Evolutionary conservation across 2,329 filamentous ascomycete species (phyloP).

Genomic region (Diaporthe ampelina): DNA sequence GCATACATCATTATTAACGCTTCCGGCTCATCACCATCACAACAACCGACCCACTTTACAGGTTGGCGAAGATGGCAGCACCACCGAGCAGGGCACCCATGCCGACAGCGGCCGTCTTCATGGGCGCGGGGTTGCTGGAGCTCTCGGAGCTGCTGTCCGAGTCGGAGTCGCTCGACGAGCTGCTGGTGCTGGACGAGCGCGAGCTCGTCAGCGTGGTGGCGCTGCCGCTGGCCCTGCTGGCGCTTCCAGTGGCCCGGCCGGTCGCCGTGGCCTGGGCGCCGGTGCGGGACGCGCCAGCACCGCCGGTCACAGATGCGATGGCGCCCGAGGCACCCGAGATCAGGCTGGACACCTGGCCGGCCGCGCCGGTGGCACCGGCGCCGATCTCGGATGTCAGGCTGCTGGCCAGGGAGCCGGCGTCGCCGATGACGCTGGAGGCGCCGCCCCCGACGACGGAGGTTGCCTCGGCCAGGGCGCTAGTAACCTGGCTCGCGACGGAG

Average conservation of each 20-base stretch:
- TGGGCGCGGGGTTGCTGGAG: conserved; percentile 48
- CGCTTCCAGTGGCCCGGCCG: neutral
- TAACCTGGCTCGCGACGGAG: conserved; percentile 33
- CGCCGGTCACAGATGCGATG: conserved; percentile 2
- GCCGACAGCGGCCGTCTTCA: conserved; percentile 58
- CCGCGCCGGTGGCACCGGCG: conserved; percentile 42
- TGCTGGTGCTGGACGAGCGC: conserved; percentile 40
- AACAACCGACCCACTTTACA: conserved; percentile 47
- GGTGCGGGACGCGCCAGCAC: conserved; percentile 3
- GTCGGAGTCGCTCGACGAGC: conserved; percentile 33
- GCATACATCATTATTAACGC: neutral
- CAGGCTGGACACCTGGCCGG: conserved; percentile 28
- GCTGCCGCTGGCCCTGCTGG: conserved; percentile 18
- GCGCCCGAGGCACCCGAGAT: neutral
- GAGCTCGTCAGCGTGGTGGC: conserved; percentile 26
- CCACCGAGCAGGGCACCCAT: conserved; percentile 63
- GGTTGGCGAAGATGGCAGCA: conserved; percentile 59
- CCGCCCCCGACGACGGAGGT: conserved; percentile 38
- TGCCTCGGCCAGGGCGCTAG: conserved; percentile 46
- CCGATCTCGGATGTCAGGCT: conserved; percentile 44
- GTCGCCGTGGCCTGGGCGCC: neutral
- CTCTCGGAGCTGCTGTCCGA: conserved; percentile 38
- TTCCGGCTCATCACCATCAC: too few relatives aligned
- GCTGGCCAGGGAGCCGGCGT: conserved; percentile 32
- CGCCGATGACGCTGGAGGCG: conserved; percentile 32